A percentile compares a stretch with the other conserved stretches of the same genome.
These are phyloP conservation scores for Pythium chondricola DNA, from an alignment of 352 stramenopile genomes.

Conservation along the genomic window DNA sequence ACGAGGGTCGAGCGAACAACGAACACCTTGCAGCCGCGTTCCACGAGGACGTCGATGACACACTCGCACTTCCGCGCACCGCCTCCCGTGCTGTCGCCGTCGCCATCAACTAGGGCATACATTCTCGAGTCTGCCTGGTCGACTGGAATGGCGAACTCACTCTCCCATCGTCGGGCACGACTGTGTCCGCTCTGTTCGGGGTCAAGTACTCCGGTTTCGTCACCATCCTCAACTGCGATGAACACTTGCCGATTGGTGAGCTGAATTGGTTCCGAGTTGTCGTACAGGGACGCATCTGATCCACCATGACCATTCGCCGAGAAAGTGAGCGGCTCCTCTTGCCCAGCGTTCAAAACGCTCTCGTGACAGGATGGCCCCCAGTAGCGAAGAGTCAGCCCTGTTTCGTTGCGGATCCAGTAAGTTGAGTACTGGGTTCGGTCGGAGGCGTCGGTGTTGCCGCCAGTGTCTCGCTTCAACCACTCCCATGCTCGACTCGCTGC, in stretches of 20 bases:
- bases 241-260: slow-evolving; percentile 45
- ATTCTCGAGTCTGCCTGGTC: slow-evolving; percentile 81
- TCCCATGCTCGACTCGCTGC: slow-evolving; percentile 71
- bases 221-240: slow-evolving; percentile 56
- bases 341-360: slow-evolving; percentile 39
- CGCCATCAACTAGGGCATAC: slow-evolving; percentile 68
- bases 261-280: slow-evolving; percentile 11
- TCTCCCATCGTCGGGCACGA: slow-evolving; percentile 50
- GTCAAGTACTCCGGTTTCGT: slow-evolving; percentile 12
- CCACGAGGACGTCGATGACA: slow-evolving; percentile 79
- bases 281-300: slow-evolving; percentile 14
- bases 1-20: slow-evolving; percentile 76
- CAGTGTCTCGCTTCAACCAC: slow-evolving; percentile 70
- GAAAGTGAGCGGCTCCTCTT: slow-evolving; percentile 66
- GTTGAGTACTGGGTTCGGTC: slow-evolving; percentile 81
- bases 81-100: slow-evolving; percentile 35
- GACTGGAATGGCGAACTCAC: slow-evolving; percentile 68
- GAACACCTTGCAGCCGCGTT: slow-evolving; percentile 85
- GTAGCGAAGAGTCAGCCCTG: slow-evolving; percentile 69
- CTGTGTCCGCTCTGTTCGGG: not conserved
- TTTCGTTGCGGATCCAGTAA: slow-evolving; percentile 86
- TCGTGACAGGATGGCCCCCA: slow-evolving; percentile 55
- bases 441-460: slow-evolving; percentile 42
- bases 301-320: slow-evolving; percentile 1
- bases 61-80: slow-evolving; percentile 76